These are phyloP conservation scores for Colletotrichum sp. DNA, from an alignment of 2,329 filamentous ascomycete genomes.

Conservation along the genomic window DNA sequence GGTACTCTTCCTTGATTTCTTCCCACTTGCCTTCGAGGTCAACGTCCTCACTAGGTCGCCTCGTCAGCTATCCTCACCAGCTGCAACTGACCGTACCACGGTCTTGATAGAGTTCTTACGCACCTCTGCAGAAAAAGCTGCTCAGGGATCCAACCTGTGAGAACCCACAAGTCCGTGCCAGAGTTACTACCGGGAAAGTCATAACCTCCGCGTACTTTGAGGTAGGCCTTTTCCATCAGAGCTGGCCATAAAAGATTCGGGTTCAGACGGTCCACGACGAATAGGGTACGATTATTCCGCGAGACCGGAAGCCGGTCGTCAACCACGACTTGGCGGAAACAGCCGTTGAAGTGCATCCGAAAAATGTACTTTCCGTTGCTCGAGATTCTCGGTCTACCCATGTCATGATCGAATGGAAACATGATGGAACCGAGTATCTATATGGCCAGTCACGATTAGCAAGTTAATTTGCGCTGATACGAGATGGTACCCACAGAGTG, in stretches of 20 bases:
- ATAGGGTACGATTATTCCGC: constrained; percentile 75
- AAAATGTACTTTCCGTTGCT: constrained; percentile 88
- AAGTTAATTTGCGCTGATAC: not conserved
- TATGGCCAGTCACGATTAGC: not conserved
- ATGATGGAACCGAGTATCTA: constrained; percentile 76
- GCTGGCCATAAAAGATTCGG: constrained; percentile 88
- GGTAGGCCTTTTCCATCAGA: constrained; percentile 91
- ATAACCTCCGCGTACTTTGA: constrained; percentile 94
- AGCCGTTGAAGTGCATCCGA: constrained; percentile 95
- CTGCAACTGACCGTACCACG: not conserved
- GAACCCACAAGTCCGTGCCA: constrained; percentile 88
- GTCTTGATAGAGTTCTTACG: constrained; percentile 13
- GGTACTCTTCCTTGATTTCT: constrained; percentile 76
- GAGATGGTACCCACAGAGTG: constrained; percentile 59
- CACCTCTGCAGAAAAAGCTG: constrained; percentile 87
- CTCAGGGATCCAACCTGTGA: constrained; percentile 97
- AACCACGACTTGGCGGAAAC: constrained; percentile 83
- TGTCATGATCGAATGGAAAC: constrained; percentile 72
- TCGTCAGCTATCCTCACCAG: not conserved
- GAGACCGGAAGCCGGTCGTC: constrained; percentile 88
- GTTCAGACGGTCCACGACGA: constrained; percentile 87
- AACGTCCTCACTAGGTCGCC: constrained; percentile 69
- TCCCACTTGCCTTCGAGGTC: constrained; percentile 80
- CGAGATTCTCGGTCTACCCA: constrained; percentile 67
- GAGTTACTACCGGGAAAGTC: constrained; percentile 98